Base-by-base conservation (phyloP, 768 basidiomycete species). In the Lentinus tigrinus region DNA sequence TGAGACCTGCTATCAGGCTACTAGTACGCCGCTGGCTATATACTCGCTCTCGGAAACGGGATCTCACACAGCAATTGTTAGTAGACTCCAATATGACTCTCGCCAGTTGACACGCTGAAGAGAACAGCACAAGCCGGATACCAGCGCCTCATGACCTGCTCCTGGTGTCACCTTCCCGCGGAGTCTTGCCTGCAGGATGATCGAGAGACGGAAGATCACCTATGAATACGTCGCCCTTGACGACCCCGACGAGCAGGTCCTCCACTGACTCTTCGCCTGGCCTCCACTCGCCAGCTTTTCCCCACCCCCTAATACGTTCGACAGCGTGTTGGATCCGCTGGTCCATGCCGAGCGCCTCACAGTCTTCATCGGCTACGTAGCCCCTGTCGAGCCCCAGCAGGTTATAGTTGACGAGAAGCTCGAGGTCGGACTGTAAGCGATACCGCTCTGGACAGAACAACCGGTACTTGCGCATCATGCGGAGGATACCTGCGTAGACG, bases 341-440 rank as follows among this genome's bases (percentile, higher is more conserved):
- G 38, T 39, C 3, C 38, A 39, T 39, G 3, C 38, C 38, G 38
- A 39, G 38, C 38, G 38, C 38, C 38, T 39, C 38, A 3, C 13
- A 39, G 38, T 39, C 38, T n/a, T 39, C 38, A 11, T 39, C 38
- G 38, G 9, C 38, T 10, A n/a, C 38, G 38, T 14, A 39, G 38
- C 38, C 38, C n/a, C n/a, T 39, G 14, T 39, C 38, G 3, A 39
- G 38, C 38, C 9, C 38, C 38, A 39, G 38, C 38, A 39, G n/a
- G 38, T 39, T 39, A 10, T 39, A 39, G 38, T 47, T 58, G 42
- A 58, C 57, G 37, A 58, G 52, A 43, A 51, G 57, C 37, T 51
- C 57, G 36, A 24, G 57, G 16, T 50, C 57, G 8, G 57, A 58
- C 27, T 58, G 57, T 27, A 51, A 58, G 19, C 38, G 38, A 39